Evolutionary conservation across 768 basidiomycete species (phyloP), one percentile per base, ranked within the genome.

Genomic region (Lactarius akahatsu): DNA sequence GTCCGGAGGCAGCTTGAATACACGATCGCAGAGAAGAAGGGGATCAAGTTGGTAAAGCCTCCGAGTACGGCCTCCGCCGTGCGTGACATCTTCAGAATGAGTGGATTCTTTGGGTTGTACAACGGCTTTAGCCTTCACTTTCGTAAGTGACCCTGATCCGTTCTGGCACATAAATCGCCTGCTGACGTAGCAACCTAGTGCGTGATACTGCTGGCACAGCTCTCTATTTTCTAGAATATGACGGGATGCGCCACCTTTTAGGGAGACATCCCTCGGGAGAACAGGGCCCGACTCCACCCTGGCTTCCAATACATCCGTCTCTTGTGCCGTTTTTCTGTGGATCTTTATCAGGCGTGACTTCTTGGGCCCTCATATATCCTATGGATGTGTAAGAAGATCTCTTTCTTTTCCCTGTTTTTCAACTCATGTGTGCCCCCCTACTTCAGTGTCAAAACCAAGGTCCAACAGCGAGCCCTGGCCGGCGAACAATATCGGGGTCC

Each of bases 141-240:
- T 73, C 73, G 92, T 91, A 63, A 70, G 88, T 76, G 8, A 43
- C 4, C 8, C n/a, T 26, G 41, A 61, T 28, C 40, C 60, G 6
- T 52, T 26, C 16, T 34, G 36, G 59, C 54, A 36, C n/a, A 28
- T 38, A 40, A 65, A 26, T 56, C 30, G 32, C 43, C 72, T 30
- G 66, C n/a, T 6, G 45, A 47, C 28, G 4, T 68, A 61, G 32
- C 40, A 36, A 40, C 60, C 0, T 72, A 94, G 91, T 94, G 61
- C 89, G 95, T 64, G 95, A 98, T 76, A 96, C 93, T 32, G 76
- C 85, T 56, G 95, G 94, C 57, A 96, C 96, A 15, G 90, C 89
- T 5, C 80, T 97, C 23, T 98, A 98, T 75, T 98, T 98, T 76
- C 83, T 93, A 41, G 94, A 96, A 74, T 97, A 98, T 74, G 95